These are phyloP conservation scores for Torulaspora globosa DNA, from an alignment of 1,139 yeast species.

Conservation along the genomic window DNA sequence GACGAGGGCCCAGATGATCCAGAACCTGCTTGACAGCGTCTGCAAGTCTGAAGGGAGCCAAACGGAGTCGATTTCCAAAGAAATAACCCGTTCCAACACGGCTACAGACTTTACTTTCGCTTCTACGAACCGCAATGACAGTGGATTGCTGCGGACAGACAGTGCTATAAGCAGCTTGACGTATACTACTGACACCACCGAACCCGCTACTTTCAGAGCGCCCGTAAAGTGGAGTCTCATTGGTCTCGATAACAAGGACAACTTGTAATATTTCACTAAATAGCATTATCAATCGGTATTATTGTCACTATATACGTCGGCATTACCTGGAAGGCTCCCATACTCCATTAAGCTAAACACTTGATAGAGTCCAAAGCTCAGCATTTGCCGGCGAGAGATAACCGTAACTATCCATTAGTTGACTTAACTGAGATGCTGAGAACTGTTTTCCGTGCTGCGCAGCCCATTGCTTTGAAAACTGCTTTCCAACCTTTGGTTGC, in stretches of 20 bases:
- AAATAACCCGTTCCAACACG: conserved; percentile 15
- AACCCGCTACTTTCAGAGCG: conserved; percentile 1
- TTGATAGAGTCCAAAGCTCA: background rate
- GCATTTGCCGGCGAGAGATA: background rate
- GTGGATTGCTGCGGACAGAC: conserved; percentile 1
- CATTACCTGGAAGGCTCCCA: background rate
- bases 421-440: conserved; percentile 20
- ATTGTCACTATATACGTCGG: conserved; percentile 1
- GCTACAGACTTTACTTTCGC: conserved; percentile 2
- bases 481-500: conserved; percentile 9
- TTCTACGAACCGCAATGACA: background rate
- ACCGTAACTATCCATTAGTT: background rate
- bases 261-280: background rate
- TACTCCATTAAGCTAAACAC: background rate
- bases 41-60: conserved; percentile 3
- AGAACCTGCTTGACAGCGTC: conserved; percentile 5
- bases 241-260: conserved; percentile 5
- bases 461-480: conserved; percentile 17
- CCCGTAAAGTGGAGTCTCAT: conserved; percentile 5
- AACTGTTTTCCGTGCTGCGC: conserved; percentile 23
- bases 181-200: background rate
- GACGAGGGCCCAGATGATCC: conserved; percentile 29
- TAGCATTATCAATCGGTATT: background rate
- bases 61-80: conserved; percentile 7
- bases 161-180: conserved; percentile 1